Evolutionary conservation across 2,329 filamentous ascomycete genomes (phyloP).

Genomic region (Canariomyces notabilis): DNA sequence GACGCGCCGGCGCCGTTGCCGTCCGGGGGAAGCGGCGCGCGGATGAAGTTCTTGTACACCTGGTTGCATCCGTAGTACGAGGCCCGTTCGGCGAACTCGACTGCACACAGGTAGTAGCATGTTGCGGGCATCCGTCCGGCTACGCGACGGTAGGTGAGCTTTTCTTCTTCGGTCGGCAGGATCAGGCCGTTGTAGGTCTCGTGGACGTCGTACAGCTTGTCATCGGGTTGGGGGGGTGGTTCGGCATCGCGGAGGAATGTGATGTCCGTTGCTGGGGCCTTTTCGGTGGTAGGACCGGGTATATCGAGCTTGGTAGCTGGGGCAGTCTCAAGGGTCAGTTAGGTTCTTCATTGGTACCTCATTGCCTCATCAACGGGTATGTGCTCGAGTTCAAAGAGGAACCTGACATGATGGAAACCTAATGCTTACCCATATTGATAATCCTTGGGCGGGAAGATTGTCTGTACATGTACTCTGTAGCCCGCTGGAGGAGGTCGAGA

Average conservation of each 20-base stretch:
- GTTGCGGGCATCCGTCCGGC: conserved; percentile 46
- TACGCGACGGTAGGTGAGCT: conserved; percentile 46
- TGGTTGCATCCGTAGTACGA: conserved; percentile 54
- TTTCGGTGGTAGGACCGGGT: too few relatives aligned
- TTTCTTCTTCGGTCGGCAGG: conserved; percentile 49
- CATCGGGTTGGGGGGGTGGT: not conserved
- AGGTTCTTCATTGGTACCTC: too few relatives aligned
- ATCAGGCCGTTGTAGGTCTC: conserved; percentile 36
- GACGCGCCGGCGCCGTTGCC: conserved; percentile 42
- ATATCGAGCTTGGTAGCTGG: too few relatives aligned
- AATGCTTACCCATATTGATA: too few relatives aligned
- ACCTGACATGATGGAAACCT: too few relatives aligned
- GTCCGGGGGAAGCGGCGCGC: conserved; percentile 51
- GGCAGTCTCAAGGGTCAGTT: too few relatives aligned
- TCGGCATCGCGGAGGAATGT: not conserved
- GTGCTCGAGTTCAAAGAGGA: too few relatives aligned
- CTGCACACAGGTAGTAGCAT: conserved; percentile 51
- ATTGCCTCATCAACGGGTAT: too few relatives aligned
- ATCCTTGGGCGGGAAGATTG: too few relatives aligned
- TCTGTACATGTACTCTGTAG: too few relatives aligned
- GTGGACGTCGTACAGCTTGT: not conserved
- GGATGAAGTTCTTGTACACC: conserved; percentile 56
- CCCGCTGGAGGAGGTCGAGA: too few relatives aligned
- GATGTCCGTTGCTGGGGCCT: not conserved
- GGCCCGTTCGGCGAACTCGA: conserved; percentile 56